Evolutionary conservation across 345 rosid species (phyloP).

Genomic region (Eucalyptus polyanthemos): DNA sequence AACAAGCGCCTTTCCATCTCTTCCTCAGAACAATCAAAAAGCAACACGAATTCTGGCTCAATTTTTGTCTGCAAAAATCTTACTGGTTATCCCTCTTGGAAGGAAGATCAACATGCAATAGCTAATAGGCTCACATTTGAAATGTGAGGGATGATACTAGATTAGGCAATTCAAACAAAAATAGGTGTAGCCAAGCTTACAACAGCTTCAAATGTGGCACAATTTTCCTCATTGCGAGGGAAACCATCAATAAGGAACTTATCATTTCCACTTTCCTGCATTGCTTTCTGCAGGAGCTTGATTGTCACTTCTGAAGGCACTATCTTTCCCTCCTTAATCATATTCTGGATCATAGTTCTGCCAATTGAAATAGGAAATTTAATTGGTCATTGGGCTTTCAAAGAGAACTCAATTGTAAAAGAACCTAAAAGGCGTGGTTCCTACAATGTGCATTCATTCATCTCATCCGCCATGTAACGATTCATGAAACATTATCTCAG

Average conservation of each 20-base stretch:
- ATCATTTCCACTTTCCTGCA: constrained; percentile 40
- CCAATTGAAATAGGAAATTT: background rate
- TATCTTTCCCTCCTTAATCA: constrained; percentile 64
- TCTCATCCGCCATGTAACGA: background rate
- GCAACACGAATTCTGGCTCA: constrained; percentile 46
- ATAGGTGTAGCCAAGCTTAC: constrained; percentile 16
- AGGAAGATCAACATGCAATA: background rate
- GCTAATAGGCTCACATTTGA: background rate
- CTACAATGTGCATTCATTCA: background rate
- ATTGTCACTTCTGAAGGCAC: constrained; percentile 89
- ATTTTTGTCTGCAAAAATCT: constrained; percentile 32
- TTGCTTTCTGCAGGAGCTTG: constrained; percentile 65
- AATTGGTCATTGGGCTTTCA: background rate
- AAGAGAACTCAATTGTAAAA: background rate
- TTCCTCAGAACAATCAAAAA: constrained; percentile 48
- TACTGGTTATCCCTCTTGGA: background rate
- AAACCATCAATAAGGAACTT: constrained; percentile 78
- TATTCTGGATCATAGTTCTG: constrained; percentile 57
- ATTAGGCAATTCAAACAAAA: background rate
- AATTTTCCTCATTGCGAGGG: constrained; percentile 79
- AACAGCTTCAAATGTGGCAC: constrained; percentile 48
- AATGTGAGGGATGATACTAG: background rate
- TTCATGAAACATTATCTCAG: background rate
- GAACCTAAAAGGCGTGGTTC: background rate
- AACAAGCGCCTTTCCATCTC: constrained; percentile 57